Evolutionary conservation across 83 land plant genomes (phyloP), one percentile per base, ranked within the genome.

Genomic region (Larix sibirica): DNA sequence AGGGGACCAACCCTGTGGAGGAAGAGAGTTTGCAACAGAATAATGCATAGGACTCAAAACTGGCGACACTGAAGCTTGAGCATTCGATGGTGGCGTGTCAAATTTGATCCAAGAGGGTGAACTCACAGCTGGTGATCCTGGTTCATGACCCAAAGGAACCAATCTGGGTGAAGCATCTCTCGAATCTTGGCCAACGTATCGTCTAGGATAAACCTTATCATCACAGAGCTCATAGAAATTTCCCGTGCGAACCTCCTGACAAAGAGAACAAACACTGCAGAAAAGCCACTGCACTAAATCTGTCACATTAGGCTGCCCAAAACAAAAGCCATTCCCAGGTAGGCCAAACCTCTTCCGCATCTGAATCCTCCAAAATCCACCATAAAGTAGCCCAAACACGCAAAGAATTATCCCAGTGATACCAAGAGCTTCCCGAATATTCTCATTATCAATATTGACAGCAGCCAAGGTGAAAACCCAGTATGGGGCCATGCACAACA

Each of bases 291-390:
- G 93, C 17, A 83, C 67, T 70, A 90, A 94, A 76, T 96, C 98
- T 10, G 97, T 82, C 60, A 91, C 84, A 13, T 84, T 84, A 12
- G 94, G 90, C 81, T 85, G 85, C 40, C 91, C 90, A 75, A 85
- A 94, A 68, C 93, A 93, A 42, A 86, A 86, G 42, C 71, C 82
- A 33, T 86, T 83, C 0, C 82, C 82, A 54, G 98, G 97, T 80
- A 96, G 85, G 33, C 91, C 85, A 84, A 86, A 94, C 70, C 89
- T 91, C 82, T 88, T 91, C 54, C 98, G 83, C 94, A 96, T 93
- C 79, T 88, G 92, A 60, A 96, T 92, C 84, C 98, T 92, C 97
- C 97, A 96, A 80, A 86, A 94, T 0, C 98, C 98, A 21, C 97
- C 98, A 78, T 96, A 94, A 18, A 96, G 87, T 66, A 96, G 84